Base-by-base conservation (phyloP, 257 asterid genomes). In the Nicotiana paniculata region DNA sequence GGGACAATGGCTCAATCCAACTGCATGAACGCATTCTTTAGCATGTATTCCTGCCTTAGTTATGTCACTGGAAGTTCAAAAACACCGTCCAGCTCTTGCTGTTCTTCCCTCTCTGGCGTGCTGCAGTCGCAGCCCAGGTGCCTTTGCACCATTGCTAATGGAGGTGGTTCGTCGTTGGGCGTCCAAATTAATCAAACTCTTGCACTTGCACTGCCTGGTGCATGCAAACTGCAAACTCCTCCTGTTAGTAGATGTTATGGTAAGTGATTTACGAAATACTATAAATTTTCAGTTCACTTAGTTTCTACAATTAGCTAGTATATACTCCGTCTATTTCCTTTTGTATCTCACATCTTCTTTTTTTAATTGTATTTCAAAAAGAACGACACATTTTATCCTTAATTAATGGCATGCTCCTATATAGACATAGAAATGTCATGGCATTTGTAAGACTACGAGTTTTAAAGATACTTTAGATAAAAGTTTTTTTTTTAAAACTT, bases 21-120 rank as follows among this genome's bases (percentile, higher is more conserved):
- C 0, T 93, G 97, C 91, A 88, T 58, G 55, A 91, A 66, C 13
- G 90, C 84, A 74, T 67, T 93, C 43, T 53, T 92, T 18, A 51
- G 89, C 82, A 91, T 93, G 97, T 88, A 93, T 0, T 86, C 97
- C 3, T 93, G 97, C 84, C 93, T 93, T 68, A 88, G 79, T 77
- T 93, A 89, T 24, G 92, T 93, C n/a, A 79, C 92, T 9, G 97
- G 93, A 8, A 83, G 86, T 13, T 81, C 92, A 15, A 7, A 86
- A 77, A 59, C 87, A 7, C 97, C 97, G 0, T 72, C 93, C 2
- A 3, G 90, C 6, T 83, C 91, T 1, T 93, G 97, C 74, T 93
- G 97, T 89, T 24, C 93, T 0, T 63, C 93, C 10, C 89, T 93
- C 0, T 91, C 88, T 1, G 89, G 84, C 32, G 95, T 91, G 5